Percentiles rank a stretch among this genome's conserved stretches.
Evolutionary conservation across 176 grass and related monocot genomes (phyloP).

Genomic region (Phragmites australis): DNA sequence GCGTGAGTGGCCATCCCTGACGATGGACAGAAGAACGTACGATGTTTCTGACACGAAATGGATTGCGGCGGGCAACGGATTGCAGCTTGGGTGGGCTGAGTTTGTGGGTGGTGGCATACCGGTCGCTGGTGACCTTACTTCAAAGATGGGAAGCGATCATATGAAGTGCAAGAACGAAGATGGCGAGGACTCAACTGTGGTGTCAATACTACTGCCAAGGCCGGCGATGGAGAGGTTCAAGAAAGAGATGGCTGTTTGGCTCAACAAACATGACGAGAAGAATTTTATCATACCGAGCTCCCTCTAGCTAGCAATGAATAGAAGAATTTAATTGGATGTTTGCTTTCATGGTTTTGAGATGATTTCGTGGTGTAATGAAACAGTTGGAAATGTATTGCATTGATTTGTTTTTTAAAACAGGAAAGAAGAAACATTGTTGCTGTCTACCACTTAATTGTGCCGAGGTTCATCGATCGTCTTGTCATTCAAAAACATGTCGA

Average conservation of each 20-base stretch:
- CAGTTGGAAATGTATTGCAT: no score
- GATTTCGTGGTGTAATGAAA: no score
- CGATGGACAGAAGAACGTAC: constrained; percentile 30
- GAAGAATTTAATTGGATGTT: no score
- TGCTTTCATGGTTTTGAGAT: neutral
- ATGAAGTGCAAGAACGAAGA: constrained; percentile 28
- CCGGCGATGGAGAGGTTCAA: constrained; percentile 18
- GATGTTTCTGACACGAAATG: constrained; percentile 45
- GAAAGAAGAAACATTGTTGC: no score
- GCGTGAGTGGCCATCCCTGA: constrained; percentile 16
- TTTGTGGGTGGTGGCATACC: constrained; percentile 43
- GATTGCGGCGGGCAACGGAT: neutral
- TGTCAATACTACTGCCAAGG: constrained; percentile 36
- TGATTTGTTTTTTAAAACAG: no score
- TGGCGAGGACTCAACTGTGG: constrained; percentile 23
- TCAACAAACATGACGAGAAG: constrained; percentile 33
- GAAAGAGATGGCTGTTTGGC: constrained; percentile 36
- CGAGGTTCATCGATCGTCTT: no score
- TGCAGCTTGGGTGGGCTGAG: constrained; percentile 37
- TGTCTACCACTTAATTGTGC: no score
- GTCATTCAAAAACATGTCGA: no score
- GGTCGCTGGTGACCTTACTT: constrained; percentile 22
- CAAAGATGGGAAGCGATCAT: constrained; percentile 39
- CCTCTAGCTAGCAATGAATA: no score
- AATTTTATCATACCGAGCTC: constrained; percentile 29